These are phyloP conservation scores for Cystobasidium slooffiae DNA, from an alignment of 1,284 basidiomycete genomes.

Conservation along the genomic window DNA sequence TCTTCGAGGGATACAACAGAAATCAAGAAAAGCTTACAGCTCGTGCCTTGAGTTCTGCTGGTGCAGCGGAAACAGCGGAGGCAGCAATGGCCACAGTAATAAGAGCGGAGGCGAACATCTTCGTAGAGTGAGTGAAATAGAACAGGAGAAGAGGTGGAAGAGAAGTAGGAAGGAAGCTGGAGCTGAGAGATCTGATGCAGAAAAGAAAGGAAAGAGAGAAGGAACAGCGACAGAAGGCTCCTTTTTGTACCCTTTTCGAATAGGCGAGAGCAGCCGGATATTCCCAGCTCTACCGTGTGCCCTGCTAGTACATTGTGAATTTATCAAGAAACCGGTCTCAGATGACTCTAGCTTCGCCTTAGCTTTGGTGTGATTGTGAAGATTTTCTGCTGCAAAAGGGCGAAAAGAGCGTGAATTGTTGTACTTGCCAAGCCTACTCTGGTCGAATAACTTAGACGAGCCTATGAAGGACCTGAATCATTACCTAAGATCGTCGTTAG, in stretches of 20 bases:
- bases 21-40: background rate
- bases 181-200: background rate
- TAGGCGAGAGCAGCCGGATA: background rate
- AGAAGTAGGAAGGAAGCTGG: background rate
- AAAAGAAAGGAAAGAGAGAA: background rate
- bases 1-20: background rate
- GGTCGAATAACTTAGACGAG: no score
- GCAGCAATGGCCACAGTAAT: slow-evolving; percentile 18
- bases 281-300: background rate
- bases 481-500: background rate
- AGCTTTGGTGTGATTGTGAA: background rate
- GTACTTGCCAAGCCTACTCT: background rate
- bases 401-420: background rate
- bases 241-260: slow-evolving; percentile 8
- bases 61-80: slow-evolving; percentile 17
- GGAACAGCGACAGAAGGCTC: no score
- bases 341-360: background rate
- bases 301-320: background rate
- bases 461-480: background rate
- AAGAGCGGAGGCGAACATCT: slow-evolving; percentile 11
- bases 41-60: slow-evolving; percentile 7
- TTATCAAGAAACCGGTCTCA: no score
- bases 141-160: background rate
- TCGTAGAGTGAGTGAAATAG: background rate
- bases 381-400: background rate